Evolutionary conservation across 1,139 yeast species (phyloP).

Genomic region (Candida glucosophila): DNA sequence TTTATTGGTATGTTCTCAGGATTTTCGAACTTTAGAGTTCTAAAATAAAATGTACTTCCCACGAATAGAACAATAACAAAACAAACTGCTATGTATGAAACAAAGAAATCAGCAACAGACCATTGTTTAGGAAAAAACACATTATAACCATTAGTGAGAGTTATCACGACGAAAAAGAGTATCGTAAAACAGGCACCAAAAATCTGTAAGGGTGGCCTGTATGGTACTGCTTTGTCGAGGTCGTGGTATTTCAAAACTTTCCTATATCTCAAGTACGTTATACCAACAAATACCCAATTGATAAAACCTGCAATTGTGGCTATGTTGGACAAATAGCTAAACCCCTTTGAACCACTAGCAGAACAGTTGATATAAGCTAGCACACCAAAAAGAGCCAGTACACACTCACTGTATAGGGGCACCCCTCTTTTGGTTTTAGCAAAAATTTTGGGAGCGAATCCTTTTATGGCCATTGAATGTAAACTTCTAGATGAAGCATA

Average conservation of each 20-base stretch:
- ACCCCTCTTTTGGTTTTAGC: constrained; percentile 45
- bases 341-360: constrained; percentile 45
- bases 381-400: constrained; percentile 23
- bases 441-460: constrained; percentile 31
- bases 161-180: constrained; percentile 23
- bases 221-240: constrained; percentile 19
- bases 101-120: constrained; percentile 30
- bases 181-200: constrained; percentile 22
- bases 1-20: too few relatives aligned
- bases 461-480: constrained; percentile 30
- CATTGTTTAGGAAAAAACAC: constrained; percentile 24
- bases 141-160: constrained; percentile 32
- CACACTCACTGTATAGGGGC: constrained; percentile 42
- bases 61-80: constrained; percentile 22
- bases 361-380: constrained; percentile 17
- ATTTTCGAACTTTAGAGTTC: constrained; percentile 18
- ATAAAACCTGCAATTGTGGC: constrained; percentile 76
- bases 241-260: constrained; percentile 45
- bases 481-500: constrained; percentile 37
- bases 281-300: constrained; percentile 56
- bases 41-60: constrained; percentile 30
- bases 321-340: constrained; percentile 67
- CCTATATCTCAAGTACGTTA: constrained; percentile 53
- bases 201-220: constrained; percentile 26
- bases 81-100: constrained; percentile 33